Evolutionary conservation across 345 rosid genomes (phyloP).

Genomic region (Salix arbutifolia): DNA sequence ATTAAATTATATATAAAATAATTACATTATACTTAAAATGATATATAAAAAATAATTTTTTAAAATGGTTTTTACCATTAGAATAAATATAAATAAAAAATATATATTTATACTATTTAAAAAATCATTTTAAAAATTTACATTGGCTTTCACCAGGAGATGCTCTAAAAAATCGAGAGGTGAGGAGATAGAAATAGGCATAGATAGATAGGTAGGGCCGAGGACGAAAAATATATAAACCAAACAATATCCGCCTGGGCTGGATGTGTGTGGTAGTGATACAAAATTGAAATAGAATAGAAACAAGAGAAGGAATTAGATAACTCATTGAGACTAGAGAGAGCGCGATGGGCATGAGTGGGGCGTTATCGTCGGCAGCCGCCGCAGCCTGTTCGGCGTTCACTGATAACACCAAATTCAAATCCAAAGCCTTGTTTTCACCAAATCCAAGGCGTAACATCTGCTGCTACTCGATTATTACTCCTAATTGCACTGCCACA

Average conservation of each 20-base stretch:
- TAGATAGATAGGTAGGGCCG: neutral
- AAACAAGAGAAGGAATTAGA: neutral
- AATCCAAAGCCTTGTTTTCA: neutral
- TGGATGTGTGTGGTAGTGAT: neutral
- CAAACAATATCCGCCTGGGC: neutral
- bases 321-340: neutral
- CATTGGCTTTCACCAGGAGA: too few relatives aligned
- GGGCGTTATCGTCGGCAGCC: conserved; percentile 9
- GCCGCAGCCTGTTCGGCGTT: neutral
- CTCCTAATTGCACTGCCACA: neutral
- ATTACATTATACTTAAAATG: too few relatives aligned
- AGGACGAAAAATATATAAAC: neutral
- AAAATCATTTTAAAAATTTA: too few relatives aligned
- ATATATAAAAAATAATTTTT: too few relatives aligned
- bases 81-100: too few relatives aligned
- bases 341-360: conserved; percentile 1
- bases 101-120: too few relatives aligned
- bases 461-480: neutral
- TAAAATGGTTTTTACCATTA: too few relatives aligned
- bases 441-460: neutral
- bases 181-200: too few relatives aligned
- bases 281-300: too few relatives aligned
- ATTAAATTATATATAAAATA: too few relatives aligned
- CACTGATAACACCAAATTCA: neutral
- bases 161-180: too few relatives aligned